These are phyloP conservation scores for Hirsutella thompsonii DNA, from an alignment of 2,329 filamentous ascomycete species.

Conservation along the genomic window DNA sequence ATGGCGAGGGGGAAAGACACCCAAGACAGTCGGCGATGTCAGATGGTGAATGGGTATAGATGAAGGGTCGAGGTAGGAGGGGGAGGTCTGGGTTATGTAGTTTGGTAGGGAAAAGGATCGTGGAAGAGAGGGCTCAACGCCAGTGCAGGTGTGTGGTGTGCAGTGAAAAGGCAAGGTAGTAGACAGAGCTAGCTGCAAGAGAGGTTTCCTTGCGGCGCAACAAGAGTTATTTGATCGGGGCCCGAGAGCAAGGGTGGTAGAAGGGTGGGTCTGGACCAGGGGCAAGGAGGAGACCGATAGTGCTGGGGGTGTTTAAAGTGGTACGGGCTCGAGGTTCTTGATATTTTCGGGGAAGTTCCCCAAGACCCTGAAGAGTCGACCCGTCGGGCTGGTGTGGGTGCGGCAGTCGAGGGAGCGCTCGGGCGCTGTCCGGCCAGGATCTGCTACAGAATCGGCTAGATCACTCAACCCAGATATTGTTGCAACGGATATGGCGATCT, in stretches of 20 bases:
- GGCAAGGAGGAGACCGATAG: constrained; percentile 3
- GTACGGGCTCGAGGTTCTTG: constrained; percentile 4
- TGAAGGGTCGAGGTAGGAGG: neutral
- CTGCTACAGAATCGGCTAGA: constrained; percentile 9
- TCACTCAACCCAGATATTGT: constrained; percentile 5
- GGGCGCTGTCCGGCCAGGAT: constrained; percentile 7
- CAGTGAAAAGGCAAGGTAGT: neutral
- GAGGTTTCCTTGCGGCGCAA: constrained; percentile 2
- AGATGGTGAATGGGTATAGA: neutral
- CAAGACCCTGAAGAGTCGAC: constrained; percentile 1
- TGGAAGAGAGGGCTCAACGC: neutral
- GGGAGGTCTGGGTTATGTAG: constrained; percentile 3
- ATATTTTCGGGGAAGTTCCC: constrained; percentile 5
- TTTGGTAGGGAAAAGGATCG: neutral
- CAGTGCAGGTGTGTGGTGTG: neutral
- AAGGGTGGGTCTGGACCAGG: constrained; percentile 6
- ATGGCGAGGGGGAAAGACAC: neutral
- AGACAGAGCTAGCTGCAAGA: neutral
- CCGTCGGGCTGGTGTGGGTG: constrained; percentile 2
- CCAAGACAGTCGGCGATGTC: neutral
- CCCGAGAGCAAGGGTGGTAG: constrained; percentile 5
- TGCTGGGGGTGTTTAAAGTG: constrained; percentile 4
- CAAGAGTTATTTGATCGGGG: constrained; percentile 5
- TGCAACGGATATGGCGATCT: constrained; percentile 8
- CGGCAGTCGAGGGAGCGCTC: constrained; percentile 7